Evolutionary conservation across 163 green algal species (phyloP), one percentile per base, ranked within the genome.

Genomic region (Scenedesmus sp.): DNA sequence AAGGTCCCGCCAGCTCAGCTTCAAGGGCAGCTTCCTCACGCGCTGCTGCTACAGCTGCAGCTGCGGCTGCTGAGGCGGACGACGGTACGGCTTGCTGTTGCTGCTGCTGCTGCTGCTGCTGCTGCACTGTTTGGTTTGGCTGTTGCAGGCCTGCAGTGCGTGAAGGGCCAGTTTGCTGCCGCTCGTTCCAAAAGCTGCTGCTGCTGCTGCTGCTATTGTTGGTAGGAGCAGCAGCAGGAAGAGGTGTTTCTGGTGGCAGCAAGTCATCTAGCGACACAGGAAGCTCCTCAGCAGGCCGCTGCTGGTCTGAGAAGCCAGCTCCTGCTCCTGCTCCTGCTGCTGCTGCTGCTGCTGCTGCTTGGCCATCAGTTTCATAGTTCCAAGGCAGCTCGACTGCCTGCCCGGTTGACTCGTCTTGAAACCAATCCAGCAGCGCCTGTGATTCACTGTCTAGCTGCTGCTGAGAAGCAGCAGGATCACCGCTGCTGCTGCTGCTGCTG

Each of bases 351-450:
- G 61, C 86, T 85, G 85, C 70, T 85, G 85, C 86, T 24, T 18
- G 18, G 42, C 65, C n/a, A 3, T 37, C 33, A 65, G 24, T 56
- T 59, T 16, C 72, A 44, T 43, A 6, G 22, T 24, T 59, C 59
- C 59, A 89, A 42, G 83, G 83, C 24, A 89, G 83, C 83, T 89
- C 83, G 2, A 89, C 83, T 22, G 40, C 15, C 26, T 22, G 26
- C 16, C 82, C 82, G 2, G 51, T 78, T 56, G 53, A 40, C 20
- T 79, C 85, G 46, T 89, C 65, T 42, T 89, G 26, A 44, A 91
- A 87, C 87, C 87, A 91, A 7, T 91, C 79, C 0, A 87, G 13
- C 40, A 91, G 43, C n/a, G 42, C 87, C 20, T 91, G 56, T 2
- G 85, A 72, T 35, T 68, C 43, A 40, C 10, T 49, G 53, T 87